Evolutionary conservation across 345 rosid genomes (phyloP), one percentile per base, ranked within the genome.

Genomic region (Clarkia xantiana): DNA sequence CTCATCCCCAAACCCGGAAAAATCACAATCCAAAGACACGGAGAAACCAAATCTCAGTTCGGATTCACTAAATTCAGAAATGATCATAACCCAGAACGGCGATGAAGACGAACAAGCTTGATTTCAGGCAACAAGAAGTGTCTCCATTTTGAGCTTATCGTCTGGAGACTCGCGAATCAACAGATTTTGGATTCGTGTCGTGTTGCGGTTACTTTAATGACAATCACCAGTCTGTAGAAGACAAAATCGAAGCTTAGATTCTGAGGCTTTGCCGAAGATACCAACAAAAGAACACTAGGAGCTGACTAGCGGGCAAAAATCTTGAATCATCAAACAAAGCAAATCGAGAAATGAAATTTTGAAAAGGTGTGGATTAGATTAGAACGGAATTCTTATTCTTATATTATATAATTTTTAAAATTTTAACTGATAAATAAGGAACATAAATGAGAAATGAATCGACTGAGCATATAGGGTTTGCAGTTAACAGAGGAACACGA

Each of bases 1-100:
- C 68, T 79, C 97, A 86, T 29, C 72, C 67, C 70, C 51, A 56
- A 42, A 56, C 54, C 67, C 71, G 60, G 45, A 40, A 18, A 51
- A 46, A 62, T 56, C 55, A 57, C 65, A 53, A 57, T 43, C 56
- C 49, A 29, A 42, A 49, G 62, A 67, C 16, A 58, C 63, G 76
- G 73, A 62, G 55, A 60, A 62, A 60, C 42, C 52, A 16, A 60
- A 48, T 63, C 17, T 36, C 58, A 56, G 18, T 44, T 11, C 63
- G 44, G 54, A 56, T 47, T 63, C 74, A 53, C 74, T 71, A 52
- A 67, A 61, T 68, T 59, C 68, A 40, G 50, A 59, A 56, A 43
- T 48, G 17, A 74, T 58, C 78, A 76, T 67, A 74, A 74, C 62
- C 55, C 66, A 41, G 61, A 29, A 29, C 36, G 8, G 36, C 36